phyloP scores from a whole-genome alignment of 2,329 filamentous ascomycete genomes.

The Dryadomyces quercivorus region DNA sequence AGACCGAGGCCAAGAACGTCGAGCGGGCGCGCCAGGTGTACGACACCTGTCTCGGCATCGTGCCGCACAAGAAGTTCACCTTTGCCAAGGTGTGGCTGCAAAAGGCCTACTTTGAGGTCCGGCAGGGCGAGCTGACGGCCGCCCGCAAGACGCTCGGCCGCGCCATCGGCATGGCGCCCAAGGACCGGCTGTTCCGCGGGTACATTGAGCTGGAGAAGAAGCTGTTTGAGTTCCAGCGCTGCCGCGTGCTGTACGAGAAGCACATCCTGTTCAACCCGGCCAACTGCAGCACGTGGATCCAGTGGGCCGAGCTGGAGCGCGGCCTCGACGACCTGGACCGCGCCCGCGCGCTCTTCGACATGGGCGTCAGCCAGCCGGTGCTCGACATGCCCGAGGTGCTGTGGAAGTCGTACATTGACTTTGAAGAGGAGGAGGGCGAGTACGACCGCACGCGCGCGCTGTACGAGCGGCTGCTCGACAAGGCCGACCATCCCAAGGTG shows the following conservation, averaged over 20 bases:
- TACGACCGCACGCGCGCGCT: conserved; percentile 70
- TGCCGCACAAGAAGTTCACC: conserved; percentile 94
- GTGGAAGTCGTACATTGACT: conserved; percentile 98
- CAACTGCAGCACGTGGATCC: conserved; percentile 92
- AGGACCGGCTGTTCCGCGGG: conserved; percentile 86
- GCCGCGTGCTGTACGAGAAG: conserved; percentile 85
- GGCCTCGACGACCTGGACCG: conserved; percentile 84
- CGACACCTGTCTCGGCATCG: conserved; percentile 70
- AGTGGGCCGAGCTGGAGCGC: conserved; percentile 86
- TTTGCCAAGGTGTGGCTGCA: conserved; percentile 95
- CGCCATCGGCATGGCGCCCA: conserved; percentile 88
- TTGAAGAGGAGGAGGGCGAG: conserved; percentile 90
- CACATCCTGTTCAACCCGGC: conserved; percentile 84
- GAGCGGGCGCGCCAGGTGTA: conserved; percentile 82
- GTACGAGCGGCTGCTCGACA: conserved; percentile 83
- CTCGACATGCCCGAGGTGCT: conserved; percentile 96
- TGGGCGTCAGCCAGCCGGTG: conserved; percentile 68
- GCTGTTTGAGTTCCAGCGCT: conserved; percentile 86
- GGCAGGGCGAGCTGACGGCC: conserved; percentile 66
- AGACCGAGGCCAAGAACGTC: conserved; percentile 68
- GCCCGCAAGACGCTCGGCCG: conserved; percentile 84
- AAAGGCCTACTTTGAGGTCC: conserved; percentile 86
- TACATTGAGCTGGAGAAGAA: conserved; percentile 91
- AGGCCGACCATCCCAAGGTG: conserved; percentile 98
- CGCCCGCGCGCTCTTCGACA: conserved; percentile 80